phyloP scores from a whole-genome alignment of 371 early-diverging fungal species.

The Mortierella sp. region DNA sequence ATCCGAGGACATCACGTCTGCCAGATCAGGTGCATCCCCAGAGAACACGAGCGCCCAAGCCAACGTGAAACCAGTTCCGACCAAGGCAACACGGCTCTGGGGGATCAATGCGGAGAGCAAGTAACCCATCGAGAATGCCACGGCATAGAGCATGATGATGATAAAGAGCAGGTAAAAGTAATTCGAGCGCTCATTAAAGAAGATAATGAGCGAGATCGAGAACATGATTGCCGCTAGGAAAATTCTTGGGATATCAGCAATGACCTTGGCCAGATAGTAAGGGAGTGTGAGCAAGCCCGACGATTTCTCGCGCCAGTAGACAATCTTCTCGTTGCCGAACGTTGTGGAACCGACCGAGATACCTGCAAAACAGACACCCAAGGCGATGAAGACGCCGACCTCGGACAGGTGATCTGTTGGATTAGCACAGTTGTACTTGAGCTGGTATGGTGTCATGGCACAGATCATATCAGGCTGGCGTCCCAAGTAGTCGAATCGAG shows the following conservation, averaged over 20 bases:
- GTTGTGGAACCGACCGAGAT: conserved; percentile 56
- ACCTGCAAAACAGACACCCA: conserved; percentile 57
- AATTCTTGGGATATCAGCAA: conserved; percentile 64
- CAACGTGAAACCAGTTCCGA: conserved; percentile 59
- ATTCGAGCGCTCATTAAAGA: conserved; percentile 58
- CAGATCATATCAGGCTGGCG: conserved; percentile 58
- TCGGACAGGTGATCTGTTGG: conserved; percentile 49
- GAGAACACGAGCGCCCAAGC: conserved; percentile 60
- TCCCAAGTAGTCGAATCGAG: conserved; percentile 55
- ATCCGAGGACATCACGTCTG: conserved; percentile 39
- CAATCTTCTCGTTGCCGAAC: conserved; percentile 56
- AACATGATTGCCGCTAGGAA: conserved; percentile 62
- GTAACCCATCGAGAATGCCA: conserved; percentile 57
- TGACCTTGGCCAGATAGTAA: conserved; percentile 62
- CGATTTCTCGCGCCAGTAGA: conserved; percentile 65
- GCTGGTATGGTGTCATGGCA: conserved; percentile 53
- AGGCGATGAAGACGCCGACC: conserved; percentile 55
- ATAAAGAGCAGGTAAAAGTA: conserved; percentile 43
- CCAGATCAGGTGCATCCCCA: conserved; percentile 58
- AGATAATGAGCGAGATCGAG: conserved; percentile 57
- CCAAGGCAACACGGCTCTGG: conserved; percentile 47
- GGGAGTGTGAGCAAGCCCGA: conserved; percentile 60
- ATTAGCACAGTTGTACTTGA: conserved; percentile 31
- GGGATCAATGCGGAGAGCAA: conserved; percentile 57
- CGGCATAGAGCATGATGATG: conserved; percentile 51